A percentile compares a stretch with the other conserved stretches of the same genome.
These are phyloP conservation scores for Globisporangium iwayamae DNA, from an alignment of 352 stramenopile genomes.

Conservation along the genomic window DNA sequence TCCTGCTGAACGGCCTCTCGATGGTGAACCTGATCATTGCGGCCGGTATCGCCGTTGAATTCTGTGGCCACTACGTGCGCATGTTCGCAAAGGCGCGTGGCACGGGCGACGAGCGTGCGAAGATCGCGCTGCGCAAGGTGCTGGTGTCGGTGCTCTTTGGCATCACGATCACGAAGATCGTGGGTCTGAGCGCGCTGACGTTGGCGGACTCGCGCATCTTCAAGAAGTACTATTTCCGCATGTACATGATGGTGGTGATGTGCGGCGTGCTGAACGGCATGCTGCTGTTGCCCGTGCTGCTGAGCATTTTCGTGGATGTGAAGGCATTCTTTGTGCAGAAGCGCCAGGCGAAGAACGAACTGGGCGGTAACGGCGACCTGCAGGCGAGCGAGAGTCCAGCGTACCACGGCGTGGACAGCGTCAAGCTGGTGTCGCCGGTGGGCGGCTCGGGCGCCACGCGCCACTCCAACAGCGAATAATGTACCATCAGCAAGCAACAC, in stretches of 20 bases:
- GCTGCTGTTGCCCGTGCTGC: conserved; percentile 53
- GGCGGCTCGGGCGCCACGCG: conserved; percentile 17
- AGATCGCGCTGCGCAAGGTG: conserved; percentile 31
- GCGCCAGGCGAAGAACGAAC: conserved; percentile 20
- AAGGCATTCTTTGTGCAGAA: conserved; percentile 36
- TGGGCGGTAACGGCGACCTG: conserved; percentile 1
- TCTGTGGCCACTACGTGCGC: conserved; percentile 73
- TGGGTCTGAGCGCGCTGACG: conserved; percentile 32
- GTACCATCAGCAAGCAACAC: background rate
- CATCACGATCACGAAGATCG: conserved; percentile 38
- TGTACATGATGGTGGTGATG: conserved; percentile 86
- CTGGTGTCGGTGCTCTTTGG: conserved; percentile 43
- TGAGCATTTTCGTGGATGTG: conserved; percentile 53
- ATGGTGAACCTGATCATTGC: conserved; percentile 85
- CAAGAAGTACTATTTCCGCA: conserved; percentile 91
- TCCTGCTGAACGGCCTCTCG: conserved; percentile 78
- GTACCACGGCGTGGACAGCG: conserved; percentile 19
- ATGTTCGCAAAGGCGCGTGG: conserved; percentile 53
- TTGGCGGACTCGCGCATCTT: conserved; percentile 78
- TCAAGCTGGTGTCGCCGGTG: conserved; percentile 14
- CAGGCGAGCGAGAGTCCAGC: conserved; percentile 23
- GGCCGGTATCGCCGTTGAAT: conserved; percentile 80
- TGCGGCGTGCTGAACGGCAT: conserved; percentile 81
- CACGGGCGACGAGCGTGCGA: conserved; percentile 27
- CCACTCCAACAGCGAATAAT: conserved; percentile 29